These are phyloP conservation scores for Tanacetum coccineum DNA, from an alignment of 129 eudicot species.

Conservation along the genomic window DNA sequence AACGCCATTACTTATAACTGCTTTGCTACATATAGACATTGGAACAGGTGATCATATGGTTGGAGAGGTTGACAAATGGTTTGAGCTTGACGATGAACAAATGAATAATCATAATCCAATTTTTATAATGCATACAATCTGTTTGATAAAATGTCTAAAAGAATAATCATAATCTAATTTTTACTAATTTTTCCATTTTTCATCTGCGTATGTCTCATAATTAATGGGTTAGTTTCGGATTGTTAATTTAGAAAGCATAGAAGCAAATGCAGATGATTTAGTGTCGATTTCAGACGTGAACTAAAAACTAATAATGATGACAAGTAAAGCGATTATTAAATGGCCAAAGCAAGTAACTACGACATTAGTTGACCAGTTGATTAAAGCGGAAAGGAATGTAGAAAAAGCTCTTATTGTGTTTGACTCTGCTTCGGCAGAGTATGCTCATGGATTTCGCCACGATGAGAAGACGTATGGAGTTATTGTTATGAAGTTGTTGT, in stretches of 20 bases:
- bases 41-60: too few species aligned
- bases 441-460: conserved; percentile 66
- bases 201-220: neutral
- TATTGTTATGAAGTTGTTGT: conserved; percentile 57
- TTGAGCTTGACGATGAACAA: too few species aligned
- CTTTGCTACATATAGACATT: too few species aligned
- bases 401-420: conserved; percentile 67
- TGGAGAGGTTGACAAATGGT: too few species aligned
- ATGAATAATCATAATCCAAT: too few species aligned
- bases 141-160: conserved; percentile 39
- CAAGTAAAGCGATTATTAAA: conserved; percentile 43
- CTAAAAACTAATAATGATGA: conserved; percentile 27
- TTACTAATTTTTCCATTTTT: neutral
- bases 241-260: neutral
- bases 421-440: conserved; percentile 83
- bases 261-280: neutral
- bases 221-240: conserved; percentile 5
- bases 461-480: conserved; percentile 62
- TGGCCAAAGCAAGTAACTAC: conserved; percentile 80
- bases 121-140: conserved; percentile 17
- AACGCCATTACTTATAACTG: too few species aligned
- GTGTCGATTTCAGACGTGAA: neutral
- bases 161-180: neutral
- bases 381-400: conserved; percentile 55
- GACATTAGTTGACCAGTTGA: conserved; percentile 59